phyloP scores from a whole-genome alignment of 2,329 filamentous ascomycete species.

The Acephala macrosclerotiorum region DNA sequence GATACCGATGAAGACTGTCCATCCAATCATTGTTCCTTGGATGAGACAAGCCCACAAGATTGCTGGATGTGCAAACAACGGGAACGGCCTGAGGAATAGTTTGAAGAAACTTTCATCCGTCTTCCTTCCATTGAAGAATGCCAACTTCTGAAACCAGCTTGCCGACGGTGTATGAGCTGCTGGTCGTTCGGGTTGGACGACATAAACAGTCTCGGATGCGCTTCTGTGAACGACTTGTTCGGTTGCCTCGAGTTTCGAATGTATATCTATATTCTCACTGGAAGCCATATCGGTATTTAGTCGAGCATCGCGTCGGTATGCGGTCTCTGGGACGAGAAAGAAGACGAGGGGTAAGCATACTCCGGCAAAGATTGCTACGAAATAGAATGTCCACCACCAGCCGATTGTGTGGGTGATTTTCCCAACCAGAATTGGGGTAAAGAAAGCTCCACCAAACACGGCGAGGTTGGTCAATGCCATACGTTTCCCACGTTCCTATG shows the following conservation, averaged over 20 bases:
- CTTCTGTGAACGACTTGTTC: conserved; percentile 14
- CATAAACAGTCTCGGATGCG: neutral
- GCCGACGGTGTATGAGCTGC: conserved; percentile 50
- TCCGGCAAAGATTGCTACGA: conserved; percentile 84
- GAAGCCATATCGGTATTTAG: conserved; percentile 73
- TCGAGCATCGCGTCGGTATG: conserved; percentile 70
- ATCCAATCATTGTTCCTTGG: conserved; percentile 90
- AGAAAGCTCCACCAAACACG: conserved; percentile 75
- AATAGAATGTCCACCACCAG: conserved; percentile 90
- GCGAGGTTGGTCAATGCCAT: conserved; percentile 83
- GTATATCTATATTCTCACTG: conserved; percentile 29
- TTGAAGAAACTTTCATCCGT: conserved; percentile 76
- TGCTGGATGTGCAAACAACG: conserved; percentile 83
- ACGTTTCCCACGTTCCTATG: conserved; percentile 75
- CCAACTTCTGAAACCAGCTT: conserved; percentile 66
- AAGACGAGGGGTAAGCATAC: conserved; percentile 74
- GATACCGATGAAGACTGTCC: conserved; percentile 92
- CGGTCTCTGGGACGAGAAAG: conserved; percentile 85
- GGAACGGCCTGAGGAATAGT: conserved; percentile 76
- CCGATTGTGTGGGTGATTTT: conserved; percentile 79
- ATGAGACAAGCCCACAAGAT: conserved; percentile 83
- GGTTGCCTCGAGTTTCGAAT: neutral
- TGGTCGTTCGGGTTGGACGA: neutral
- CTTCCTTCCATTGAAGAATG: conserved; percentile 82
- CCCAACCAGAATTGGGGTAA: conserved; percentile 89